These are phyloP conservation scores for Russula olivacea DNA, from an alignment of 768 basidiomycete species.

Conservation along the genomic window DNA sequence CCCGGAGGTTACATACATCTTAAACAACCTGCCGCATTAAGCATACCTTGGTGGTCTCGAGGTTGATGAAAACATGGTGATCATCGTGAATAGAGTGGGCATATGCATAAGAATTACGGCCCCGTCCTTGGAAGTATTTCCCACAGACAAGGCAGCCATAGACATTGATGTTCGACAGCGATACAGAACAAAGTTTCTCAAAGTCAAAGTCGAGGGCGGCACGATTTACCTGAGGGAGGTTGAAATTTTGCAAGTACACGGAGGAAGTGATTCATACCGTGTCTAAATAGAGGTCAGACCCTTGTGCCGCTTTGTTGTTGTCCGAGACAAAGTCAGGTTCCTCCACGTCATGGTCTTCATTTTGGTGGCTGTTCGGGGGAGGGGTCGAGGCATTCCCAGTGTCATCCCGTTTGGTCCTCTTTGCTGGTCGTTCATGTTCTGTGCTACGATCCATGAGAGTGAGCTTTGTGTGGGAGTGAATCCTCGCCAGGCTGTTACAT, in stretches of 20 bases:
- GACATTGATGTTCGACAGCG: slow-evolving; percentile 92
- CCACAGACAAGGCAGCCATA: slow-evolving; percentile 98
- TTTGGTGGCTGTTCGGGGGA: not conserved
- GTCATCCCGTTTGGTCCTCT: slow-evolving; percentile 22
- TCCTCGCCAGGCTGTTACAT: slow-evolving; percentile 6
- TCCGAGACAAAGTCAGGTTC: slow-evolving; percentile 30
- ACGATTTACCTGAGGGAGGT: slow-evolving; percentile 69
- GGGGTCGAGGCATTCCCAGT: not conserved
- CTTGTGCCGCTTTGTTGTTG: slow-evolving; percentile 33
- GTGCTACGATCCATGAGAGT: slow-evolving; percentile 10
- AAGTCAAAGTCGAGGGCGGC: slow-evolving; percentile 95
- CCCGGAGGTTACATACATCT: slow-evolving; percentile 2
- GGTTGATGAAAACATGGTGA: slow-evolving; percentile 97
- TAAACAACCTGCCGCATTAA: slow-evolving; percentile 9
- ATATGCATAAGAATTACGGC: slow-evolving; percentile 90
- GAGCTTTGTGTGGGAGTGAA: not conserved
- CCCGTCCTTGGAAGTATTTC: slow-evolving; percentile 97
- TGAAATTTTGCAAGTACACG: slow-evolving; percentile 15
- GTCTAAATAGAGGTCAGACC: slow-evolving; percentile 91
- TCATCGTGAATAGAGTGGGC: slow-evolving; percentile 96
- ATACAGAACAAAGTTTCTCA: slow-evolving; percentile 97
- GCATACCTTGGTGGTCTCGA: slow-evolving; percentile 84
- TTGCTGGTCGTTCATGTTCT: slow-evolving; percentile 24
- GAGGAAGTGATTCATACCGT: slow-evolving; percentile 52
- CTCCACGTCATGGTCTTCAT: slow-evolving; percentile 27